phyloP scores from a whole-genome alignment of 148 eudicot genomes.

The Rhododendron henanense region DNA sequence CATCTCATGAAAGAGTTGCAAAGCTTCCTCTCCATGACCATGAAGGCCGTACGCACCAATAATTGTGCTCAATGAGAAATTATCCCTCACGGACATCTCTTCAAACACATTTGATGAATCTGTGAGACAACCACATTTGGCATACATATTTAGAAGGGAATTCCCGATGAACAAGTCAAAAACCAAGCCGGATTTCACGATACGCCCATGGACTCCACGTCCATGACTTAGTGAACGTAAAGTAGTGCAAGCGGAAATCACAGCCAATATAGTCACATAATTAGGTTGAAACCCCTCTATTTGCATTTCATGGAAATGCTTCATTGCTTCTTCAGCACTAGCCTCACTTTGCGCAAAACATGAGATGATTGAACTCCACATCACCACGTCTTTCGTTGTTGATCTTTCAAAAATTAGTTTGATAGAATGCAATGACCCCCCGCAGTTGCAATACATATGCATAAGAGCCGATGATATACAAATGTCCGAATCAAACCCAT shows the following conservation, averaged over 20 bases:
- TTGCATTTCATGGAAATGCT: slow-evolving; percentile 37
- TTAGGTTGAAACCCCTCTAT: slow-evolving; percentile 38
- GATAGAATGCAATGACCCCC: slow-evolving; percentile 12
- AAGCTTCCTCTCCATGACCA: slow-evolving; percentile 33
- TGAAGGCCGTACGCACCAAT: slow-evolving; percentile 37
- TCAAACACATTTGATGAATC: slow-evolving; percentile 30
- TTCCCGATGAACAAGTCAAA: slow-evolving; percentile 26
- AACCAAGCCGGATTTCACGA: slow-evolving; percentile 26
- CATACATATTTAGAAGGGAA: slow-evolving; percentile 42
- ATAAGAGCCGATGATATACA: slow-evolving; percentile 36
- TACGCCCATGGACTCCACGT: slow-evolving; percentile 30
- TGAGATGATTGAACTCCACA: slow-evolving; percentile 45
- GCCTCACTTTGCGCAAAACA: slow-evolving; percentile 25
- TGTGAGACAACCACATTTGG: slow-evolving; percentile 36
- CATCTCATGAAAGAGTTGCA: slow-evolving; percentile 35
- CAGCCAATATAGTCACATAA: slow-evolving; percentile 30
- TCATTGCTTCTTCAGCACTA: slow-evolving; percentile 28
- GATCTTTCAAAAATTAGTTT: slow-evolving; percentile 26
- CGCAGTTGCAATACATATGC: slow-evolving; percentile 26
- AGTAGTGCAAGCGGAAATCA: slow-evolving; percentile 37
- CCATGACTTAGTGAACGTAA: slow-evolving; percentile 27
- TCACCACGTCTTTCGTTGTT: slow-evolving; percentile 30
- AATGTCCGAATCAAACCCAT: slow-evolving; percentile 33
- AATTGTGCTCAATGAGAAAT: slow-evolving; percentile 38
- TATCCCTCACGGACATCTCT: slow-evolving; percentile 27